Base-by-base conservation (phyloP, 495 filamentous ascomycete species). In the Penicillium robsamsonii region DNA sequence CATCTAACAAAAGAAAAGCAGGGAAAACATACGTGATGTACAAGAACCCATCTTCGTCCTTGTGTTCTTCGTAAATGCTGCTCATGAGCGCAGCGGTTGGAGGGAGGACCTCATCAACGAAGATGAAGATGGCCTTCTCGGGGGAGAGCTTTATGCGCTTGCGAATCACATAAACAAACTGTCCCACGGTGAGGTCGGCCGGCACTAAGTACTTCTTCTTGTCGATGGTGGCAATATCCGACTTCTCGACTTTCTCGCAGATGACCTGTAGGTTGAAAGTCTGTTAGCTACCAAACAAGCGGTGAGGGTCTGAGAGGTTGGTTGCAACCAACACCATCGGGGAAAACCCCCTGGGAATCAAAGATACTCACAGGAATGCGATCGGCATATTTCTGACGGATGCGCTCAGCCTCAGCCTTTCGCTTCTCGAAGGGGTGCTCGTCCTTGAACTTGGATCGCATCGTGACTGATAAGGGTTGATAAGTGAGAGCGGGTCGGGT, bases 141-240 rank as follows among this genome's bases (percentile, higher is more conserved):
- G 94, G 94, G 11, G 92, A 96, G 50, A 99, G 82, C 90, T 99
- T 99, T 81, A 99, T 99, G 63, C 94, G 88, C 83, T 99, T 99
- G 72, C 94, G 91, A 77, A 99, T 99, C 46, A 99, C 94, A 73
- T 99, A 99, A 78, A 99, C 94, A 73, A 99, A 99, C 87, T 99
- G 94, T 64, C 94, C 94, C 40, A 99, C 94, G 53, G 95, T 99
- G 62, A 99, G 86, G 70, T 99, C 94, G 56, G 94, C 91, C 1
- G 94, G 94, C 17, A 99, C 94, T 8, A 99, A 85, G 69, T 99
- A 99, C 80, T 99, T 99, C 86, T 99, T 99, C 87, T 99, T 99
- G 81, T 99, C 94, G 83, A 99, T 99, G 56, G 95, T 99, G 40
- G 94, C 94, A 66, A 99, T 99, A 71, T 99, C 94, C 43, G 87